These are phyloP conservation scores for Vigna reflexopilosa DNA, from an alignment of 306 rosid species.

Conservation along the genomic window DNA sequence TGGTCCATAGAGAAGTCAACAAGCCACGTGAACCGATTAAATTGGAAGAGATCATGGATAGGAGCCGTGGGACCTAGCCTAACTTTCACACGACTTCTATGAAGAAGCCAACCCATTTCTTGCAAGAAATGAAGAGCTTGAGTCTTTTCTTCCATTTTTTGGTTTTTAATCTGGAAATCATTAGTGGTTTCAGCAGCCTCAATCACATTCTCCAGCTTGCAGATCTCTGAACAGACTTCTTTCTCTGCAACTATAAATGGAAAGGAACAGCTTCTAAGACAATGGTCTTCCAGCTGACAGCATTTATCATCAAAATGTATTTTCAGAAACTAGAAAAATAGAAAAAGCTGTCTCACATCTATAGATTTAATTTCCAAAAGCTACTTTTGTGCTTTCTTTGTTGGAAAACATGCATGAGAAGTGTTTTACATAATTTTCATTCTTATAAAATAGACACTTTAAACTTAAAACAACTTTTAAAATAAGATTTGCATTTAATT, in stretches of 20 bases:
- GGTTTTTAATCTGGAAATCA: conserved; percentile 46
- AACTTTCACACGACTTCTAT: conserved; percentile 64
- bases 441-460: too few relatives aligned
- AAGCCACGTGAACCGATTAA: conserved; percentile 74
- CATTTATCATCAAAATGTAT: conserved; percentile 28
- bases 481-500: too few relatives aligned
- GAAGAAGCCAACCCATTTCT: conserved; percentile 97
- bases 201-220: conserved; percentile 67
- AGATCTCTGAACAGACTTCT: conserved; percentile 83
- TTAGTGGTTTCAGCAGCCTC: conserved; percentile 58
- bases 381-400: conserved; percentile 12
- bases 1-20: conserved; percentile 88
- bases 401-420: conserved; percentile 10
- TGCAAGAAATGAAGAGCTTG: conserved; percentile 78
- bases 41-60: conserved; percentile 60
- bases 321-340: conserved; percentile 16
- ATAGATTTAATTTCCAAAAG: background rate
- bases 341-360: conserved; percentile 4
- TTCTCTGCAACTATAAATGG: conserved; percentile 91
- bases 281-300: conserved; percentile 82
- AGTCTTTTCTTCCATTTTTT: conserved; percentile 61
- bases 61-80: conserved; percentile 71
- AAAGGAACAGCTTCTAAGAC: conserved; percentile 81
- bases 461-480: too few relatives aligned
- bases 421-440: background rate